A percentile compares a stretch with the other conserved stretches of the same genome.
Evolutionary conservation across 306 rosid species (phyloP).

Genomic region (Hippophae rhamnoides): DNA sequence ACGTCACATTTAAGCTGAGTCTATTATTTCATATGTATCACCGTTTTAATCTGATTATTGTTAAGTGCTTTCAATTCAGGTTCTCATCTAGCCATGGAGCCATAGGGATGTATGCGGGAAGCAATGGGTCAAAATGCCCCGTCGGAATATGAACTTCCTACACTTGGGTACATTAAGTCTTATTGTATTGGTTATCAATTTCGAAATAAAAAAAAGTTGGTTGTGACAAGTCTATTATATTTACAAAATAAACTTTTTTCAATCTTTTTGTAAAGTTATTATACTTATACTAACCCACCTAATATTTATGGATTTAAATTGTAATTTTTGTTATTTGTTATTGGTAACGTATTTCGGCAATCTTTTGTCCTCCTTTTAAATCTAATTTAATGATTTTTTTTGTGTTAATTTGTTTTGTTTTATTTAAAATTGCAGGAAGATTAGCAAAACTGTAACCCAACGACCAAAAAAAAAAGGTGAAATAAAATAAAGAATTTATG

Average conservation of each 20-base stretch:
- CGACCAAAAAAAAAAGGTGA: slow-evolving; percentile 16
- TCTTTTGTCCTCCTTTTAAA: neutral
- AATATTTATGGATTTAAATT: too few relatives aligned
- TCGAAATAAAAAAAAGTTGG: too few relatives aligned
- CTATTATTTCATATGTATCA: neutral
- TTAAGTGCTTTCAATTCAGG: slow-evolving; percentile 25
- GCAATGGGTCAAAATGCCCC: slow-evolving; percentile 53
- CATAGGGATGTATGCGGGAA: slow-evolving; percentile 72
- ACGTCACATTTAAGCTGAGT: too few relatives aligned
- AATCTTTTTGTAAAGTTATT: neutral
- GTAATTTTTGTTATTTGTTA: too few relatives aligned
- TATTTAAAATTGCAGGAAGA: slow-evolving; percentile 31
- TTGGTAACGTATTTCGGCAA: too few relatives aligned
- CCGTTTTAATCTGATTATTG: neutral
- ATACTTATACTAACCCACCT: too few relatives aligned
- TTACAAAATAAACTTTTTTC: slow-evolving; percentile 2
- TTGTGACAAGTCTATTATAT: slow-evolving; percentile 1
- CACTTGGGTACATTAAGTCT: slow-evolving; percentile 20
- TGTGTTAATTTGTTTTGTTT: slow-evolving; percentile 11
- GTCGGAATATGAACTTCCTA: slow-evolving; percentile 68
- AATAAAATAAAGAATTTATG: slow-evolving; percentile 28
- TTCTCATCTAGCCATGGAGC: slow-evolving; percentile 78
- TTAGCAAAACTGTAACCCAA: slow-evolving; percentile 26
- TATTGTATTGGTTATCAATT: neutral
- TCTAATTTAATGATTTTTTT: neutral